phyloP scores from a whole-genome alignment of 345 rosid genomes.

The Populus ilicifolia region DNA sequence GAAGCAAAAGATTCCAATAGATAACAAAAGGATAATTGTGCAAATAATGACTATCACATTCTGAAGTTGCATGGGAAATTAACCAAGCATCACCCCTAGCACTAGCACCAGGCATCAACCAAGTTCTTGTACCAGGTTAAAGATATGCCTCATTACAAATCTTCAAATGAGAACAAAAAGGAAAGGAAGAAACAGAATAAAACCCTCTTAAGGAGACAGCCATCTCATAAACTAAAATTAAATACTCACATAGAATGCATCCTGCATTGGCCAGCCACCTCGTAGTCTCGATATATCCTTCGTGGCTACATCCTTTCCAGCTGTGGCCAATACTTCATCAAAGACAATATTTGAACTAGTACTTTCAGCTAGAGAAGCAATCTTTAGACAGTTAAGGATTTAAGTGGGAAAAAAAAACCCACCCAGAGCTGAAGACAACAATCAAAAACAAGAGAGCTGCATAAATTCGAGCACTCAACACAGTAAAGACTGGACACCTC shows the following conservation, averaged over 20 bases:
- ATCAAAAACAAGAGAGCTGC: neutral
- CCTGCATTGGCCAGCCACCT: conserved; percentile 99
- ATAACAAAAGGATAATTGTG: neutral
- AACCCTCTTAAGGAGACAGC: neutral
- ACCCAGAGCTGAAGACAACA: neutral
- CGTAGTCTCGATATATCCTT: conserved; percentile 95
- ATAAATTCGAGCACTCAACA: conserved; percentile 8
- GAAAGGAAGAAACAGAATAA: neutral
- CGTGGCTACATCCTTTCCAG: conserved; percentile 84
- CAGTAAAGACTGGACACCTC: neutral
- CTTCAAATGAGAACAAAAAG: neutral
- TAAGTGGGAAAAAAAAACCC: neutral
- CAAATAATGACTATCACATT: neutral
- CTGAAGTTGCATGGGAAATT: neutral
- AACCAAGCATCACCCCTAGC: neutral
- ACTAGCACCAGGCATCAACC: neutral
- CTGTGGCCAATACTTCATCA: conserved; percentile 73
- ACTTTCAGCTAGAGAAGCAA: conserved; percentile 76
- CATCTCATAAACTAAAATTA: conserved; percentile 2
- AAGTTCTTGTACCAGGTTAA: neutral
- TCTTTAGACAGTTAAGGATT: conserved; percentile 56
- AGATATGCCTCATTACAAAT: conserved; percentile 1
- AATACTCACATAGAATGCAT: conserved; percentile 78
- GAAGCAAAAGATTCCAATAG: no score
- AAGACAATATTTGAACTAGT: conserved; percentile 71